Percentiles rank a stretch among this genome's conserved stretches.
Conservation (phyloP, 192 early-diverging fungal genomes). For the Linnemannia exigua region DNA sequence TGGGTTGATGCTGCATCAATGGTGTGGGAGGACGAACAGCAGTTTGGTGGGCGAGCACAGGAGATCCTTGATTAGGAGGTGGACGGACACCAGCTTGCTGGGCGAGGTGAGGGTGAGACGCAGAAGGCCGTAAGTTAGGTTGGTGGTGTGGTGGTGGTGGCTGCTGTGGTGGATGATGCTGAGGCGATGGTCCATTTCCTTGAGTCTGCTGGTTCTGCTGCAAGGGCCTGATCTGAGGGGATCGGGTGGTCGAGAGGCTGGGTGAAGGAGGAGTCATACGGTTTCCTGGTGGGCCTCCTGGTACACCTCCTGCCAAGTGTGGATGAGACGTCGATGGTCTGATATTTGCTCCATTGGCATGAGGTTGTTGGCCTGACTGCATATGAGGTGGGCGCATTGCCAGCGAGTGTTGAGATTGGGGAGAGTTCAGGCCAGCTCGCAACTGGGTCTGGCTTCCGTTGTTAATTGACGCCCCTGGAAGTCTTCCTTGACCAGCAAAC, state of each 20-base stretch:
- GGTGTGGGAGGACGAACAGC: constrained; percentile 23
- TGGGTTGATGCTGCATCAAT: constrained; percentile 32
- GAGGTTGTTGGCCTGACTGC: constrained; percentile 23
- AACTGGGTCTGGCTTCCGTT: constrained; percentile 29
- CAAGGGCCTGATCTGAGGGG: constrained; percentile 45
- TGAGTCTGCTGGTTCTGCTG: constrained; percentile 25
- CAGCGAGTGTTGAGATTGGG: constrained; percentile 29
- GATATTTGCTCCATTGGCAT: constrained; percentile 12
- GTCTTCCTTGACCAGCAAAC: constrained; percentile 24
- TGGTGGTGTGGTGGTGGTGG: constrained; percentile 20
- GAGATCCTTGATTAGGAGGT: constrained; percentile 24
- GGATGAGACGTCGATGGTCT: constrained; percentile 40
- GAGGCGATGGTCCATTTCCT: not conserved
- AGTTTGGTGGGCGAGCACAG: constrained; percentile 27
- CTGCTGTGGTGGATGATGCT: constrained; percentile 14
- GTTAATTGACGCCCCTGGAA: constrained; percentile 1
- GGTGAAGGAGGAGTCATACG: constrained; percentile 45
- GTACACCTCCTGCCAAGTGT: constrained; percentile 19
- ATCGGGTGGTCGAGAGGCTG: constrained; percentile 5
- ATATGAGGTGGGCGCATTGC: constrained; percentile 23
- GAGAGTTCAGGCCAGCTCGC: constrained; percentile 21
- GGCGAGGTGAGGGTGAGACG: constrained; percentile 34
- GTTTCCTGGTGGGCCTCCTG: constrained; percentile 10
- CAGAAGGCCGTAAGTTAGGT: constrained; percentile 21
- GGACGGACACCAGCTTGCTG: constrained; percentile 29